phyloP scores from a whole-genome alignment of 345 rosid genomes.

The Lenwebbia sp. region DNA sequence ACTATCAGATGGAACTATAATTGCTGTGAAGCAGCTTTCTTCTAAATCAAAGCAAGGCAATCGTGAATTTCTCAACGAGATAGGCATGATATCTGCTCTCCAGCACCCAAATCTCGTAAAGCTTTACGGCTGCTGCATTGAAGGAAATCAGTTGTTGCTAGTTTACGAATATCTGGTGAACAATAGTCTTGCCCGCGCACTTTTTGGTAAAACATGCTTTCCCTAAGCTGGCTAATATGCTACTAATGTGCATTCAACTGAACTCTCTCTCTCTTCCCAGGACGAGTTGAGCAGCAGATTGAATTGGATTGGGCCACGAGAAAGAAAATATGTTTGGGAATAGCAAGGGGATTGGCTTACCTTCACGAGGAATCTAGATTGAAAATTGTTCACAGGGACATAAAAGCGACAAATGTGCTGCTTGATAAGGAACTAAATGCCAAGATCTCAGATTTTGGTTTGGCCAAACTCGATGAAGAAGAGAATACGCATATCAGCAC shows the following conservation, averaged over 20 bases:
- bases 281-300: constrained; percentile 28
- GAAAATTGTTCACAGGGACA: too few relatives aligned
- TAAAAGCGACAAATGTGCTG: constrained; percentile 56
- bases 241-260: background rate
- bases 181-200: constrained; percentile 44
- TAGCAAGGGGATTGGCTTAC: constrained; percentile 35
- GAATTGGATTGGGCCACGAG: constrained; percentile 47
- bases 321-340: constrained; percentile 31
- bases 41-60: constrained; percentile 64
- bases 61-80: constrained; percentile 53
- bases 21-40: constrained; percentile 61
- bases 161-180: constrained; percentile 52
- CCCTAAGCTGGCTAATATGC: background rate
- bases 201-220: constrained; percentile 25
- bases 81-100: constrained; percentile 62
- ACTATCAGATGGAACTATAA: constrained; percentile 34
- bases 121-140: constrained; percentile 48
- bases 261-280: constrained; percentile 5
- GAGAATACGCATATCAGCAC: constrained; percentile 71
- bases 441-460: constrained; percentile 59
- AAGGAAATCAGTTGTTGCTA: constrained; percentile 47
- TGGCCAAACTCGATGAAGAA: constrained; percentile 66
- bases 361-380: constrained; percentile 59
- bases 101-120: constrained; percentile 56
- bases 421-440: constrained; percentile 50